Evolutionary conservation across 176 grass and related monocot genomes (phyloP), one percentile per base, ranked within the genome.

Genomic region (Lolium perenne): DNA sequence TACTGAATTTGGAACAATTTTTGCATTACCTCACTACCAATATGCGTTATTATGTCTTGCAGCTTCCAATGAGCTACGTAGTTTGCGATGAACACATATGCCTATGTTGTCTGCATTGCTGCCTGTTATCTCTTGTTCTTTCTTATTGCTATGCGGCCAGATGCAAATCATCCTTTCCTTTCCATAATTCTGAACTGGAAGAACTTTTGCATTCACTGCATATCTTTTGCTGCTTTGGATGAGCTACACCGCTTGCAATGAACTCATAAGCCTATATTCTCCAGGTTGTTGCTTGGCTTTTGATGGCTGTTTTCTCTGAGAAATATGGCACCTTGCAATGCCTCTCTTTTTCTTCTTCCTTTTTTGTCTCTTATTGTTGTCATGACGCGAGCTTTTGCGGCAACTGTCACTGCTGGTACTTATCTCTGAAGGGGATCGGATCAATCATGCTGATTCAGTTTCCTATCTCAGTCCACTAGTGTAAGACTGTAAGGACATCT

Each of bases 241-340:
- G 74, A 71, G 63, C 54, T 78, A 51, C 56, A 78, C 14, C 32
- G 25, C 51, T 71, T 25, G 23, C 15, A 18, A 78, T 77, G 49
- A 22, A 71, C 50, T 20, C 74, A 50, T 63, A 51, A 78, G 79
- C 10, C 4, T 71, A n/a, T 80, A 64, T 79, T 88, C 25, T 62
- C 62, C 64, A 56, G 45, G 25, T 73, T 74, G 47, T 46, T 47
- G 41, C 26, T 62, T 83, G 25, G 16, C 3, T 70, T 22, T 18
- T 81, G 38, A 70, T 78, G 50, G 5, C 10, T 59, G 13, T 41
- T 41, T 20, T 71, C 17, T 38, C 9, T 46, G 38, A n/a, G 3
- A 45, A 71, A 22, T 13, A 71, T 46, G 0, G 18, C 1, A 71
- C 5, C 9, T 46, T 71, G 10, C 18, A 46, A 21, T 21, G 68